Evolutionary conservation across 306 rosid species (phyloP), one percentile per base, ranked within the genome.

Genomic region (Prunus davidiana): DNA sequence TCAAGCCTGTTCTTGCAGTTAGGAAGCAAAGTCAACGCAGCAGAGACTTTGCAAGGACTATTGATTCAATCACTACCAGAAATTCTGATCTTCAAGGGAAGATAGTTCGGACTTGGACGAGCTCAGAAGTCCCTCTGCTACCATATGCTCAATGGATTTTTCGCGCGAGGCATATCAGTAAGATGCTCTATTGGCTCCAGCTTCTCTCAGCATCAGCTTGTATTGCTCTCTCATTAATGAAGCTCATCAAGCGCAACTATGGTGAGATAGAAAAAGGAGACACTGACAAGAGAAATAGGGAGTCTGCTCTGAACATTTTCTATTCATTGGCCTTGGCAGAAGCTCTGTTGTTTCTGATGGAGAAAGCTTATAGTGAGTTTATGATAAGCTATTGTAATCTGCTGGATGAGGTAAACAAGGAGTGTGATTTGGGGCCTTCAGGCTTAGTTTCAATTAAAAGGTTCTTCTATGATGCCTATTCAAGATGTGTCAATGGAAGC

Each of bases 401-500:
- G 25, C 73, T 96, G 84, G 91, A 96, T 16, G 88, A 88, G 77
- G 97, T 96, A 63, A 89, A 82, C 64, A 63, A 51, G 38, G 98
- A 96, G 73, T 89, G 93, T 19, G 91, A 87, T 69, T 65, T 96
- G 52, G 99, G 96, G 54, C 82, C 87, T 66, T 74, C 86, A 5
- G 98, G 97, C 30, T 66, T 86, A 85, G 75, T 86, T 46, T 88
- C 99, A 0, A 88, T 85, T 34, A 88, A 80, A 74, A 87, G 98
- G 67, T 96, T 96, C 85, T 96, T 96, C 61, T 96, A 92, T 67
- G 99, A 92, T 81, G 89, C 99, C 6, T 96, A 96, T 84, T 91
- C 97, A 16, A 95, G 89, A 78, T 96, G 98, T 76, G 83, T 96
- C 58, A 70, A 87, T 71, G 99, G 90, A 71, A 92, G 97, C 84